Evolutionary conservation across 768 basidiomycete species (phyloP).

Genomic region (Pilatotrama ljubarskyi): DNA sequence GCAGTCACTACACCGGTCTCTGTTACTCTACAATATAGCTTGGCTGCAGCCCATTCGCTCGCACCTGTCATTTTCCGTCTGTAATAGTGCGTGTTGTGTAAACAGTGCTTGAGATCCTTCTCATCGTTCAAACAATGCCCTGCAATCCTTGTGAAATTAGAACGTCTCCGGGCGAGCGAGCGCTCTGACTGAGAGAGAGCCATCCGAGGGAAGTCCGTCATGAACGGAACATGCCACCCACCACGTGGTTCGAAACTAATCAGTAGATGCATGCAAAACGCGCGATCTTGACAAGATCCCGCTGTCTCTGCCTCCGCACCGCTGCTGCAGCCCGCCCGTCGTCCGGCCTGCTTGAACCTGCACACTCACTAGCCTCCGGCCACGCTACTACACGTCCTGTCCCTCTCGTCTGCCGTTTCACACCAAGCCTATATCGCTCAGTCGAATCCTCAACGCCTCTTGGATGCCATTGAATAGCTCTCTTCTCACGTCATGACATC

Average conservation of each 20-base stretch:
- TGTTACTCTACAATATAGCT: constrained; percentile 1
- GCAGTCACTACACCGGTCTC: constrained; percentile 6
- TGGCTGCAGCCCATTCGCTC: constrained; percentile 9
- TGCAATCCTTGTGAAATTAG: too few species aligned
- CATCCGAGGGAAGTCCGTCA: not conserved
- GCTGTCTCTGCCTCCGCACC: constrained; percentile 9
- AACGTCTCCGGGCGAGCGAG: too few species aligned
- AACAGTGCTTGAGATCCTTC: not conserved
- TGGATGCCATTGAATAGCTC: constrained; percentile 8
- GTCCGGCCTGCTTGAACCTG: not conserved
- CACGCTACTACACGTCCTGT: not conserved
- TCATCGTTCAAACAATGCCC: not conserved
- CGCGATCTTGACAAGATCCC: constrained; percentile 15
- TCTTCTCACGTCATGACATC: constrained; percentile 25
- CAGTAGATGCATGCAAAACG: not conserved
- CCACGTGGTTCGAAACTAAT: constrained; percentile 2
- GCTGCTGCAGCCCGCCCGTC: not conserved
- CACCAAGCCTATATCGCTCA: not conserved
- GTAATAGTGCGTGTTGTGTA: constrained; percentile 4
- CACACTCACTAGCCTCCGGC: not conserved
- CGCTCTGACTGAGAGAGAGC: too few species aligned
- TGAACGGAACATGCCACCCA: constrained; percentile 5
- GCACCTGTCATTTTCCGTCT: not conserved
- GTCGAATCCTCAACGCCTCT: not conserved
- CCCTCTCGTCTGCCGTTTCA: not conserved